Evolutionary conservation across 495 filamentous ascomycete genomes (phyloP).

Genomic region (Penicillium ochrochloron): DNA sequence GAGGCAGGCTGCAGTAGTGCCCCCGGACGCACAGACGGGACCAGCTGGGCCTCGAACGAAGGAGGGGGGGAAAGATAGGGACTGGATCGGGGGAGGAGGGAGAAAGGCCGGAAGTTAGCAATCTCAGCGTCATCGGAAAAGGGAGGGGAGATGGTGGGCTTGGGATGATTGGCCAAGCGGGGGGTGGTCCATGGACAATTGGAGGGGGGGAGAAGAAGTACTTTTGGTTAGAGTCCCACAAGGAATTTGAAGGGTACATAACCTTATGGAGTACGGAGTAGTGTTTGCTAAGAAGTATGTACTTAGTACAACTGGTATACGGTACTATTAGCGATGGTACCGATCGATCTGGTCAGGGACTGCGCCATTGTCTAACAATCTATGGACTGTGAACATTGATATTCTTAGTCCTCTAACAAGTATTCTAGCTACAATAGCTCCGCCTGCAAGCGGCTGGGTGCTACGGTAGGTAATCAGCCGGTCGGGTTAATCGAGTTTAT

Average conservation of each 20-base stretch:
- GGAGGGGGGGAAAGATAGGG: constrained; percentile 22
- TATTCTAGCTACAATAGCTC: neutral
- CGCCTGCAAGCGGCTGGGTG: neutral
- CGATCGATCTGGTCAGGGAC: neutral
- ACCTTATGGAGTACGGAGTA: neutral
- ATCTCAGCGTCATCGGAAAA: constrained; percentile 33
- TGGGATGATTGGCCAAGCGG: constrained; percentile 17
- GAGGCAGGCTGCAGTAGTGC: neutral
- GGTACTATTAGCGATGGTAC: neutral
- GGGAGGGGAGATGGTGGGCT: neutral
- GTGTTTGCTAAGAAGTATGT: neutral
- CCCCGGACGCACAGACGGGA: constrained; percentile 23
- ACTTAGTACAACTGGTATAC: neutral
- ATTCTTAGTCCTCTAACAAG: no score
- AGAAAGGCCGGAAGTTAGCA: constrained; percentile 11
- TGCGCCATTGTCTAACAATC: neutral
- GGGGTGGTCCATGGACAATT: constrained; percentile 15
- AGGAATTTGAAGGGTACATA: neutral
- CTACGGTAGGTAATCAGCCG: neutral
- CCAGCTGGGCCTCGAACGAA: constrained; percentile 23
- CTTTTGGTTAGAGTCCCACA: neutral
- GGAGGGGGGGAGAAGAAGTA: neutral
- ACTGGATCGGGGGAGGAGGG: neutral
- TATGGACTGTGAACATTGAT: no score
- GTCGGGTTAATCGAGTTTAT: neutral